Conservation (phyloP, 768 basidiomycete species). For the Clavaria fumosa region DNA sequence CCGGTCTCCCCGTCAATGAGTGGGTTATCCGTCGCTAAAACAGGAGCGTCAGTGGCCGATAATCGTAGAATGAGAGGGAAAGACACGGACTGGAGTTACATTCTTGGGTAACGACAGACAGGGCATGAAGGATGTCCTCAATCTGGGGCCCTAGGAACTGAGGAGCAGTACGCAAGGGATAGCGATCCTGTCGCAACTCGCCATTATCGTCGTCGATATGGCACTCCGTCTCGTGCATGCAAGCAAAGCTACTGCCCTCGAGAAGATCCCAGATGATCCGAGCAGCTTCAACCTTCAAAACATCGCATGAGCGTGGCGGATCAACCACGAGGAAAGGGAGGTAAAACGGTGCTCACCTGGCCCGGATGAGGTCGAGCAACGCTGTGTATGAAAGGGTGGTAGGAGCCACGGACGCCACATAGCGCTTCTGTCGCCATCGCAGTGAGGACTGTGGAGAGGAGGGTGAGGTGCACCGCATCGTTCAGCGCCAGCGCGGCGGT, state of each 20-base stretch:
- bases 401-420: conserved; percentile 46
- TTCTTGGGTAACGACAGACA: conserved; percentile 46
- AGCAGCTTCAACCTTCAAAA: conserved; percentile 43
- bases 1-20: conserved; percentile 55
- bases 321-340: background rate
- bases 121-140: conserved; percentile 53
- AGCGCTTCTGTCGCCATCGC: conserved; percentile 73
- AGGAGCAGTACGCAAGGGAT: conserved; percentile 51
- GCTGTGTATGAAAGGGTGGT: conserved; percentile 58
- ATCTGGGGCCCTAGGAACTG: conserved; percentile 73
- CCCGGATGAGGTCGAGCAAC: conserved; percentile 65
- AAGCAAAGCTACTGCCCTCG: conserved; percentile 43
- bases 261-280: conserved; percentile 45
- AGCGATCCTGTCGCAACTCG: conserved; percentile 59
- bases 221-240: conserved; percentile 46
- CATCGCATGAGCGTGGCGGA: conserved; percentile 2
- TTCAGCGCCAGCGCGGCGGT: conserved; percentile 57
- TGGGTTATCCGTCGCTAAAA: conserved; percentile 70
- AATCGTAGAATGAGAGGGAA: background rate
- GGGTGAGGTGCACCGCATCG: conserved; percentile 46
- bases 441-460: conserved; percentile 56
- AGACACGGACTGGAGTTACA: conserved; percentile 57
- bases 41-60: conserved; percentile 4
- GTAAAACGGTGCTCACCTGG: conserved; percentile 28
- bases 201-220: conserved; percentile 51